Percentiles rank a stretch among this genome's conserved stretches.
These are phyloP conservation scores for Sphaerulina vaccinii DNA, from an alignment of 2,329 filamentous ascomycete species.

Conservation along the genomic window DNA sequence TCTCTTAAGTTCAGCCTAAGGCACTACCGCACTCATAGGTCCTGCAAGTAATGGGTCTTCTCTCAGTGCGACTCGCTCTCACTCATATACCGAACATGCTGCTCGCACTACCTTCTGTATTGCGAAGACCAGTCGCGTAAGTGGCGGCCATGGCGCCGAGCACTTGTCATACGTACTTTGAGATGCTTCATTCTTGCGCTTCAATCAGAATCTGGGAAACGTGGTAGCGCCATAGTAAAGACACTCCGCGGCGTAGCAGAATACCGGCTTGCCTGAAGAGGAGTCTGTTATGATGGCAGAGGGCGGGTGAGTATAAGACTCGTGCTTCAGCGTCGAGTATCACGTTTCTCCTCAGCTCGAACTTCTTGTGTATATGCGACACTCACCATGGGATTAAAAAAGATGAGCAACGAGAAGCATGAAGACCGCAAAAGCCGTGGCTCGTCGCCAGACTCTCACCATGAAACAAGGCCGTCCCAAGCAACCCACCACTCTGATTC, in stretches of 20 bases:
- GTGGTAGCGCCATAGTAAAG: neutral
- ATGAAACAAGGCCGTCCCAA: too few species aligned
- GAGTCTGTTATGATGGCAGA: too few species aligned
- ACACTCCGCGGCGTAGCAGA: neutral
- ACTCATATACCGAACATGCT: too few species aligned
- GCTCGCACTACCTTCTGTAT: too few species aligned
- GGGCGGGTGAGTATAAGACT: too few species aligned
- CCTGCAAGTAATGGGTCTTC: too few species aligned
- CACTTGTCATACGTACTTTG: neutral
- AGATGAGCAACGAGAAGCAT: neutral
- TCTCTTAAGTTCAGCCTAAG: too few species aligned
- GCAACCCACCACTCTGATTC: neutral
- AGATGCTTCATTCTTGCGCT: neutral
- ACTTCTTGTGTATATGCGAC: neutral
- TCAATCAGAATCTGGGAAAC: neutral
- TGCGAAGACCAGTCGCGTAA: too few species aligned
- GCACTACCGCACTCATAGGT: too few species aligned
- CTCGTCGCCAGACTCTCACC: neutral
- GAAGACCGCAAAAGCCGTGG: neutral
- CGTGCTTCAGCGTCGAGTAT: neutral
- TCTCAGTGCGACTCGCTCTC: too few species aligned
- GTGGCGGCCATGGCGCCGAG: conserved; percentile 4
- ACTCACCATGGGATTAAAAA: too few species aligned
- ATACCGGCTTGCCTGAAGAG: too few species aligned
- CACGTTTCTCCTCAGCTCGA: neutral